Percentiles rank a stretch among this genome's conserved stretches.
Conservation (phyloP, 2,329 filamentous ascomycete species). For the Calonectria multiphialidica region DNA sequence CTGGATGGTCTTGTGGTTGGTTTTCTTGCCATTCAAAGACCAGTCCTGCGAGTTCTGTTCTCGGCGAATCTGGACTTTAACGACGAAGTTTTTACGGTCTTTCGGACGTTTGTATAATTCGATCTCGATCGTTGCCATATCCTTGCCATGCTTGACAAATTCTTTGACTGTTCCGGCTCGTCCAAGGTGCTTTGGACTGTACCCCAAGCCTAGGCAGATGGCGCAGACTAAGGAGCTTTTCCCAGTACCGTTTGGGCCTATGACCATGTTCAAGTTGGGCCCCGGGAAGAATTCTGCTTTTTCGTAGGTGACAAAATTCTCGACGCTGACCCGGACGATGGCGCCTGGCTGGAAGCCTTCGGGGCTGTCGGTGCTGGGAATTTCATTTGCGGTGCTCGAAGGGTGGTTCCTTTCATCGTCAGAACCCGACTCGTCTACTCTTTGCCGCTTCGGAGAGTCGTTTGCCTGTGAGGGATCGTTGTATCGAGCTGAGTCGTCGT, state of each 20-base stretch:
- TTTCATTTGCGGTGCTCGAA: slow-evolving; percentile 27
- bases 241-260: slow-evolving; percentile 97
- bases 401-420: slow-evolving; percentile 34
- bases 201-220: slow-evolving; percentile 93
- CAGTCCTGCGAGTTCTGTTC: slow-evolving; percentile 88
- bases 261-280: slow-evolving; percentile 96
- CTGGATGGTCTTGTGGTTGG: slow-evolving; percentile 74
- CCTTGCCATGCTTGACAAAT: slow-evolving; percentile 91
- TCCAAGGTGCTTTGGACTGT: slow-evolving; percentile 83
- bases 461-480: slow-evolving; percentile 39
- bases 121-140: slow-evolving; percentile 87
- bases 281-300: slow-evolving; percentile 91
- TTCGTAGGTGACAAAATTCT: slow-evolving; percentile 95
- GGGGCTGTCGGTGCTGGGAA: slow-evolving; percentile 26
- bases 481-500: slow-evolving; percentile 44
- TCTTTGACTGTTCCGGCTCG: slow-evolving; percentile 87
- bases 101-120: slow-evolving; percentile 79
- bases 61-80: slow-evolving; percentile 81
- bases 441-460: slow-evolving; percentile 52
- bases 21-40: slow-evolving; percentile 77
- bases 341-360: slow-evolving; percentile 77
- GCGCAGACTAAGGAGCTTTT: slow-evolving; percentile 98
- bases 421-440: slow-evolving; percentile 40
- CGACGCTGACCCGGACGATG: slow-evolving; percentile 87
- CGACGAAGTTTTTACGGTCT: slow-evolving; percentile 75